These are phyloP conservation scores for Ilyonectria destructans DNA, from an alignment of 2,329 filamentous ascomycete species.

Conservation along the genomic window DNA sequence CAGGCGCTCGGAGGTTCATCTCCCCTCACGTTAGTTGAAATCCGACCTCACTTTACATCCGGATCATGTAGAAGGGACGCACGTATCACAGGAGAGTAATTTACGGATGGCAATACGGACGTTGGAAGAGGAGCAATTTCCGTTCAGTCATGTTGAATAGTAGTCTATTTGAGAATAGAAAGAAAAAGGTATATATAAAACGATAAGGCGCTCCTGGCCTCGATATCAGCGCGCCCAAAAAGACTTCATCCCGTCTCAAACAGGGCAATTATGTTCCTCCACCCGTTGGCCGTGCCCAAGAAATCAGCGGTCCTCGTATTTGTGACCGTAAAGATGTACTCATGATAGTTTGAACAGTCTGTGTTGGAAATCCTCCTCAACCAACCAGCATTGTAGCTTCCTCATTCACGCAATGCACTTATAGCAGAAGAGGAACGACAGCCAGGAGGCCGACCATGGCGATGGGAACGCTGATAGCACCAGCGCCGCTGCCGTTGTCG, in stretches of 20 bases:
- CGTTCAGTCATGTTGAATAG: not conserved
- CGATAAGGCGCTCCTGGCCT: conserved; percentile 1
- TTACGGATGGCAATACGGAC: not conserved
- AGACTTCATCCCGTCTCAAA: not conserved
- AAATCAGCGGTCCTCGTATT: not conserved
- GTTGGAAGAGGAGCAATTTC: not conserved
- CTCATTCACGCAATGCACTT: not conserved
- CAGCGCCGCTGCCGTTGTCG: conserved; percentile 36
- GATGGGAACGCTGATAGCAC: conserved; percentile 39
- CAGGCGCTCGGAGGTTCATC: not conserved
- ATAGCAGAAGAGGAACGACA: conserved; percentile 49
- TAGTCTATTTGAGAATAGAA: not conserved
- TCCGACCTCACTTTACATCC: not conserved
- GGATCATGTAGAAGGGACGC: not conserved
- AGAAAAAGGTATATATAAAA: conserved; percentile 1
- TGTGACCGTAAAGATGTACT: not conserved
- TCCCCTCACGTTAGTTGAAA: not conserved
- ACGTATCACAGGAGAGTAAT: not conserved
- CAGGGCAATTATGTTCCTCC: not conserved
- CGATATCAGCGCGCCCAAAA: not conserved
- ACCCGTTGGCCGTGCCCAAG: not conserved
- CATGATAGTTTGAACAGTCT: not conserved
- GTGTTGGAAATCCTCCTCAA: not conserved
- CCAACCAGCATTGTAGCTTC: not conserved
- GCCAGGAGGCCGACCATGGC: conserved; percentile 45